Evolutionary conservation across 805 yeast species (phyloP).

Genomic region (Kregervanrija delftensis): DNA sequence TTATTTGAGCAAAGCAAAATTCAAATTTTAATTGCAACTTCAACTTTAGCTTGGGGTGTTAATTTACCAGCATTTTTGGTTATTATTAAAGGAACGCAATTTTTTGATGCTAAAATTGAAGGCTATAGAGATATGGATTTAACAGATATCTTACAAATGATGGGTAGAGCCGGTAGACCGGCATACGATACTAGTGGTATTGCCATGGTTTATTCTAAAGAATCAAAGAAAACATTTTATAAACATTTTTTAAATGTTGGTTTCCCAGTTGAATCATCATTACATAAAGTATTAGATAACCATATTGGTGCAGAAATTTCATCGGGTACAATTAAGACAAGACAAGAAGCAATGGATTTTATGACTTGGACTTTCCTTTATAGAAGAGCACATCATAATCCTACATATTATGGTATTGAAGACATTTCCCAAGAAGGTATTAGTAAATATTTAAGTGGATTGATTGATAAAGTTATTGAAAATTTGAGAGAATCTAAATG

Average conservation of each 20-base stretch:
- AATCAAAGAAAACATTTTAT: conserved; percentile 66
- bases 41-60: conserved; percentile 87
- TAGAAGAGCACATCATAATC: conserved; percentile 70
- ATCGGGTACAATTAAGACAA: conserved; percentile 55
- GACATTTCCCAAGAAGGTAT: conserved; percentile 52
- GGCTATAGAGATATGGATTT: conserved; percentile 76
- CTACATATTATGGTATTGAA: conserved; percentile 68
- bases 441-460: conserved; percentile 47
- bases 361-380: conserved; percentile 71
- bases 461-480: conserved; percentile 63
- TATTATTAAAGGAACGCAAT: conserved; percentile 70
- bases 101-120: conserved; percentile 55
- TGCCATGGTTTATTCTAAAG: conserved; percentile 71
- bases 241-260: conserved; percentile 75
- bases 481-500: conserved; percentile 71
- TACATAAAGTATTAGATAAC: conserved; percentile 70
- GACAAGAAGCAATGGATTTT: conserved; percentile 70
- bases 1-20: conserved; percentile 62
- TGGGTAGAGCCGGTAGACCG: conserved; percentile 84
- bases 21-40: conserved; percentile 69
- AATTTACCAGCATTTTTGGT: conserved; percentile 77
- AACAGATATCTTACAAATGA: conserved; percentile 76
- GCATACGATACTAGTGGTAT: conserved; percentile 74
- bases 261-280: conserved; percentile 75
- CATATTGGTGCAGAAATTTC: conserved; percentile 79